phyloP scores from a whole-genome alignment of 148 eudicot species.

The Rhododendron mucronatum region DNA sequence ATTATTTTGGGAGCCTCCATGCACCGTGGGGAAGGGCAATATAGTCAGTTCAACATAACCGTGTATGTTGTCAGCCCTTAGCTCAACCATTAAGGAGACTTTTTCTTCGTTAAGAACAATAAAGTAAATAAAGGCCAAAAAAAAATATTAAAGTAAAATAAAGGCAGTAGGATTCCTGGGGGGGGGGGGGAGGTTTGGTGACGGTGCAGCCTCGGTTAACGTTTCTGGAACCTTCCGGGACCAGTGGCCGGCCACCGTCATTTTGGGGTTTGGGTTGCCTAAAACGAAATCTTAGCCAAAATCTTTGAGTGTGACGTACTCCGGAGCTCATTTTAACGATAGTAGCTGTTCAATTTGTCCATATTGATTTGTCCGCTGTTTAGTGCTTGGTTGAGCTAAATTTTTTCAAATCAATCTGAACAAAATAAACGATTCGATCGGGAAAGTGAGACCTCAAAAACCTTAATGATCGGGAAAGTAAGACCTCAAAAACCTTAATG shows the following conservation, averaged over 20 bases:
- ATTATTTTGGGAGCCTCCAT: not conserved
- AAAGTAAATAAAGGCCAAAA: not conserved
- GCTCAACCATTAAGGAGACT: not conserved
- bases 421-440: not conserved
- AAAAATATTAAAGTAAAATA: too few species aligned
- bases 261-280: not conserved
- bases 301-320: not conserved
- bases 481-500: too few species aligned
- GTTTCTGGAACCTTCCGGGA: not conserved
- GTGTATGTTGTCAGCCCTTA: not conserved
- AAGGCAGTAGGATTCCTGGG: not conserved
- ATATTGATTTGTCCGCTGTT: too few species aligned
- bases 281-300: too few species aligned
- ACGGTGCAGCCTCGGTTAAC: not conserved
- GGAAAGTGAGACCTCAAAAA: not conserved
- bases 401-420: not conserved
- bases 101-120: not conserved
- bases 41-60: not conserved
- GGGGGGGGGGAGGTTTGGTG: not conserved
- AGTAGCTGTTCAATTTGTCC: too few species aligned
- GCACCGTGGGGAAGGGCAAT: not conserved
- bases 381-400: too few species aligned
- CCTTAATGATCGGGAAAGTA: not conserved
- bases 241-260: not conserved
- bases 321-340: too few species aligned